Evolutionary conservation across 257 asterid species (phyloP), one percentile per base, ranked within the genome.

Genomic region (Ligustrum vulgare): DNA sequence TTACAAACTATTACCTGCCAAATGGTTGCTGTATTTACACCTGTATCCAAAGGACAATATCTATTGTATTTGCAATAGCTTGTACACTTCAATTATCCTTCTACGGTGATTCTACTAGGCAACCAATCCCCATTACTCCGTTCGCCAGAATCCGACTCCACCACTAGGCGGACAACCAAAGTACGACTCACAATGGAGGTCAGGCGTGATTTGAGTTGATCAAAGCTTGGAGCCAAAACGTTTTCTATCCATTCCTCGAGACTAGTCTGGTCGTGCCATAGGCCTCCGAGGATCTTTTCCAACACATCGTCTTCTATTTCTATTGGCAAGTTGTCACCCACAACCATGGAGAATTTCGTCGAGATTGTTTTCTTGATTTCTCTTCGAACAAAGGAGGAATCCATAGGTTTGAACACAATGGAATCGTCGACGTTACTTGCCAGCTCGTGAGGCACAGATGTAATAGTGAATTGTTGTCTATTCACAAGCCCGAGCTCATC

Each of bases 351-450:
- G 82, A 92, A 92, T 28, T 86, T 92, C 39, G 81, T 83, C 3
- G 80, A 67, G 60, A 94, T 88, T 1, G 95, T 92, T 80, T 88
- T 92, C 91, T 78, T 87, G 75, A 94, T 94, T 89, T 92, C 98
- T 5, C 83, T 72, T 2, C 96, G 85, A 16, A 90, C 88, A 15
- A 91, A 91, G 12, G 82, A 72, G 0, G 83, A 71, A 16, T 84
- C 91, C 0, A 92, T 91, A 0, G 97, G 98, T 79, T 84, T 89
- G 90, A 94, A 94, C 5, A 79, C 85, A 23, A 94, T 87, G 18
- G 91, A 81, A n/a, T 89, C 98, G 32, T 94, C 98, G 2, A 83
- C 92, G 9, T 75, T 78, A 82, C 73, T 82, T 3, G 83, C 82
- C 0, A 94, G 87, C 76, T 92, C 98, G 0, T 87, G 93, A 6